Base-by-base conservation (phyloP, 495 filamentous ascomycete genomes). In the Pyronema omphalodes region DNA sequence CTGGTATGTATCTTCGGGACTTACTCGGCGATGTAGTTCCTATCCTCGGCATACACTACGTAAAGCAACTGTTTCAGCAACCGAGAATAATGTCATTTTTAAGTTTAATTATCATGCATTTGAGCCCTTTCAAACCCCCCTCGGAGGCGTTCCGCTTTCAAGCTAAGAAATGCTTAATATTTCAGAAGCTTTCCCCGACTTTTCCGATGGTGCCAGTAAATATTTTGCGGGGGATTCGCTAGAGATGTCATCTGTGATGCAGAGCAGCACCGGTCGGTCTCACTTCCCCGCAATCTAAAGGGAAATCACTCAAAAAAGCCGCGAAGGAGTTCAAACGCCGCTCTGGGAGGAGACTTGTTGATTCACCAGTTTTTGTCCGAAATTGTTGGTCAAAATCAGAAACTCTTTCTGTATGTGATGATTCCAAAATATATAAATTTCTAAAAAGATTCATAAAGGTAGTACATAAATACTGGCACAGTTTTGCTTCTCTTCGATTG, bases 321-420 rank as follows among this genome's bases (percentile, higher is more conserved):
- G 86, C 88, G 0, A 82, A 84, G 59, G 74, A 71, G 51, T 96
- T 98, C 69, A 93, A 87, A 58, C 79, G 78, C 15, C 86, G 93
- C 59, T 98, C 96, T 67, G 86, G 47, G 47, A 7, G 44, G 18
- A 19, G 17, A 3, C 9, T n/a, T 15, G 9, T n/a, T 9, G 12
- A 47, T 17, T 11, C 18, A 34, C 12, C 7, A 7, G 11, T 50
- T 34, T 12, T 50, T 7, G 4, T 19, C 47, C 9, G 36, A 34
- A 11, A 50, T 34, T 6, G 29, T 34, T 11, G 47, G 35, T 6
- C 23, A 50, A 36, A 1, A 29, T 5, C 23, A 29, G 47, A 11
- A 12, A 12, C 47, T 2, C 7, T 50, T 34, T 17, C n/a, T n/a
- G n/a, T n/a, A 29, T 29, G 23, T 29, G 39, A 6, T 43, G 39